A percentile compares a stretch with the other conserved stretches of the same genome.
These are phyloP conservation scores for Euphorbia schlechtendalii DNA, from an alignment of 441 rosid species.

Conservation along the genomic window DNA sequence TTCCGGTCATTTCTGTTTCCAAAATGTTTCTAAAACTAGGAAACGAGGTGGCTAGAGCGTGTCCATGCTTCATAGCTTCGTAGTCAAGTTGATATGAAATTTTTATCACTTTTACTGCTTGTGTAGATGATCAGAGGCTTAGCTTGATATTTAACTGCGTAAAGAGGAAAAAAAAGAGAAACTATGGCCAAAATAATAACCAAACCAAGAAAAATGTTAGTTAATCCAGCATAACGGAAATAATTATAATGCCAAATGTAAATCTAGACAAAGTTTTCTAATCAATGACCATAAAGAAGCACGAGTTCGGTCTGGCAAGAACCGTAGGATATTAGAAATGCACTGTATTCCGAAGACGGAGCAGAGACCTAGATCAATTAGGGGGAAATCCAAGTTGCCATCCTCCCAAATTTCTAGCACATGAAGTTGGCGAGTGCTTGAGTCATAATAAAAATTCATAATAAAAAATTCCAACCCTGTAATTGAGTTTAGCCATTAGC, in stretches of 20 bases:
- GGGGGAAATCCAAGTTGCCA: constrained; percentile 56
- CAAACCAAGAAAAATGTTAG: too few species aligned
- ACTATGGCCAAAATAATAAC: neutral
- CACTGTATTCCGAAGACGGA: constrained; percentile 14
- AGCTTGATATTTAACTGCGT: constrained; percentile 83
- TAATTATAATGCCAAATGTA: neutral
- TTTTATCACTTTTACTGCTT: constrained; percentile 89
- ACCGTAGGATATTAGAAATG: neutral
- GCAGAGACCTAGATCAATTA: constrained; percentile 70
- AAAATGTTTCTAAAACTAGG: too few species aligned
- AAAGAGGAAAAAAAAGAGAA: constrained; percentile 20
- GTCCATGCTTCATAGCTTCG: too few species aligned
- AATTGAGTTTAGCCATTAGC: constrained; percentile 11
- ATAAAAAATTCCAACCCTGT: constrained; percentile 82
- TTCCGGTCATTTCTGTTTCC: too few species aligned
- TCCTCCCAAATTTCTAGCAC: constrained; percentile 96
- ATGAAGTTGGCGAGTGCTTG: constrained; percentile 73
- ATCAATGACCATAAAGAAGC: constrained; percentile 10
- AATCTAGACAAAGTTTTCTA: constrained; percentile 2
- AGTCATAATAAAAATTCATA: too few species aligned
- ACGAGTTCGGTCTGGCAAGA: neutral
- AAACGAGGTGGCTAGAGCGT: too few species aligned
- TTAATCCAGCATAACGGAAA: neutral
- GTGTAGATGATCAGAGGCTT: constrained; percentile 70
- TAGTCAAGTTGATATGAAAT: too few species aligned